Base-by-base conservation (phyloP, 140 eudicot species). In the Senecio squalidus region DNA sequence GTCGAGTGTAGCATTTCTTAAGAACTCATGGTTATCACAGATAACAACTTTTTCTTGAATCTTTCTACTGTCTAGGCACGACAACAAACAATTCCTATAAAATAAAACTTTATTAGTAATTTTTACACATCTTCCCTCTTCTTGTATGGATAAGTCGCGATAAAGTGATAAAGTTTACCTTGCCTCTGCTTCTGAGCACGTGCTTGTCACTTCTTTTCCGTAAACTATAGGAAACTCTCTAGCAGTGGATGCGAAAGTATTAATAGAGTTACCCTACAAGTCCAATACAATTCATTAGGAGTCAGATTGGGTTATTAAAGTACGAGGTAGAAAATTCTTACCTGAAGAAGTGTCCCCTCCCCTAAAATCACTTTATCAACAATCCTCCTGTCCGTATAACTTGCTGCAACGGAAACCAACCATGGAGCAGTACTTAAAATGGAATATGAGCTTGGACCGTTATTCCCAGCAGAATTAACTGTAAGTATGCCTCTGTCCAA, bases 401-500 rank as follows among this genome's bases (percentile, higher is more conserved):
- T 4, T 30, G 9, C 36, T 30, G 51, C 82, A 14, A 71, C 82
- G 1, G 38, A 8, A 15, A 81, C 27, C 7, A 72, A 14, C 94
- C 89, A 84, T 0, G 89, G 89, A 11, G 69, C 85, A 33, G 59
- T 24, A 38, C 64, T 66, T 0, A 14, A 0, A 5, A 29, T 43
- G 0, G 74, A 33, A 7, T 20, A 43, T 1, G 30, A 4, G 0
- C 0, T 0, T 8, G 30, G 25, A 17, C 80, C 82, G 5, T 0
- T 10, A 40, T 80, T 80, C 5, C 94, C 85, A 2, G 88, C 88
- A 13, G 76, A 13, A 0, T 66, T 30, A 0, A 77, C 64, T 0
- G 75, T 69, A 3, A 84, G 26, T 1, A 84, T 60, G 4, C 78
- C 80, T 44, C 33, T 80, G 17, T 40, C 26, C 20, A 64, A 25